Conservation (phyloP, 768 basidiomycete genomes). For the Auricularia auricula-judae region DNA sequence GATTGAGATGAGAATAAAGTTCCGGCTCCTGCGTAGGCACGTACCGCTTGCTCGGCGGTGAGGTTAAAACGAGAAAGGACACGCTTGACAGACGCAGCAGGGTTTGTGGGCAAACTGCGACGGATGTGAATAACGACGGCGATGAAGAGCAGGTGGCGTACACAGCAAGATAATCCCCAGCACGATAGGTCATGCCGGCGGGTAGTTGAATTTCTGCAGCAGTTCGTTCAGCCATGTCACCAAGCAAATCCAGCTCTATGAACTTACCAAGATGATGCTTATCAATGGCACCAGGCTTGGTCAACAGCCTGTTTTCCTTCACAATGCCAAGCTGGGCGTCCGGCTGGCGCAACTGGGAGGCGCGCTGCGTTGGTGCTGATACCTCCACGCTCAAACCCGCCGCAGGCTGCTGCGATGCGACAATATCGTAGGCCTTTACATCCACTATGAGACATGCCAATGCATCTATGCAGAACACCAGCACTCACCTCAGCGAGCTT, state of each 20-base stretch:
- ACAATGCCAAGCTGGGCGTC: slow-evolving; percentile 30
- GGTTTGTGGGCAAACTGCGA: slow-evolving; percentile 30
- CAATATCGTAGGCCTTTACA: slow-evolving; percentile 14
- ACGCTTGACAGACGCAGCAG: slow-evolving; percentile 26
- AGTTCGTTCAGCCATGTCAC: neutral
- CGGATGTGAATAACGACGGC: neutral
- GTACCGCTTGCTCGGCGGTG: slow-evolving; percentile 28
- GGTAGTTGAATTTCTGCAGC: slow-evolving; percentile 30
- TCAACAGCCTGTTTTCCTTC: slow-evolving; percentile 28
- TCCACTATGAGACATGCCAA: no score
- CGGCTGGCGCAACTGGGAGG: slow-evolving; percentile 24
- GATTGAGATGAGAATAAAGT: neutral
- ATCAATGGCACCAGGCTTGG: slow-evolving; percentile 24
- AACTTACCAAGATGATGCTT: slow-evolving; percentile 32
- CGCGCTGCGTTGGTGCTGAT: slow-evolving; percentile 15
- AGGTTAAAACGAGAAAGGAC: slow-evolving; percentile 28
- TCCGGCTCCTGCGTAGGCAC: neutral
- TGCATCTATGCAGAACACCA: no score
- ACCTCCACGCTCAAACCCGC: neutral
- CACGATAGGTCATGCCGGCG: slow-evolving; percentile 24
- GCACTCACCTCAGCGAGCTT: slow-evolving; percentile 11
- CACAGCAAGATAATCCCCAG: slow-evolving; percentile 40
- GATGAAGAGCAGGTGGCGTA: slow-evolving; percentile 9
- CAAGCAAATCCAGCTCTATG: neutral
- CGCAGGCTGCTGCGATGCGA: neutral